phyloP scores from a whole-genome alignment of 106 monocot genomes.

The Acanthochlamys bracteata region DNA sequence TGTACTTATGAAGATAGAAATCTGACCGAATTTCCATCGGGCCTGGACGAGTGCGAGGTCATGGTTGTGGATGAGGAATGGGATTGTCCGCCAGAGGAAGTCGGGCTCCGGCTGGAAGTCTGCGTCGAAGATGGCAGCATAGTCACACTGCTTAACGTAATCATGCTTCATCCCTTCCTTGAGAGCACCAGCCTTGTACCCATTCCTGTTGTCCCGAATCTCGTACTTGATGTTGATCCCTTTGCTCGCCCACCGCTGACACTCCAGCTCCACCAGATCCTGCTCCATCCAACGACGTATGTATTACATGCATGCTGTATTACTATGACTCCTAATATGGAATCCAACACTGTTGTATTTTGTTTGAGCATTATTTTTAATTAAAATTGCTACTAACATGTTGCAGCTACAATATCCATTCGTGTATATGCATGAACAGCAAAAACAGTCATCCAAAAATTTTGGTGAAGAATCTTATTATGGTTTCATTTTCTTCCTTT shows the following conservation, averaged over 20 bases:
- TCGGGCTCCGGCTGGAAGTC: conserved; percentile 54
- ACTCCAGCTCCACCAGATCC: conserved; percentile 37
- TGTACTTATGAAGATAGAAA: too few species aligned
- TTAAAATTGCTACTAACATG: too few species aligned
- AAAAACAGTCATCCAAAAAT: too few species aligned
- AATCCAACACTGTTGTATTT: too few species aligned
- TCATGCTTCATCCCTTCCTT: conserved; percentile 50
- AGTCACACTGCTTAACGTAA: conserved; percentile 38
- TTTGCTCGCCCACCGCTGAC: conserved; percentile 31
- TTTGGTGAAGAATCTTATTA: too few species aligned
- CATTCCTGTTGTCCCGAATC: conserved; percentile 35
- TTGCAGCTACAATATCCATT: too few species aligned
- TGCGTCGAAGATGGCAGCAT: conserved; percentile 42
- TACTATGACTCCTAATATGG: too few species aligned
- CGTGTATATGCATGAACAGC: too few species aligned
- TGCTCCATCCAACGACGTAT: background rate
- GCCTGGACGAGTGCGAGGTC: conserved; percentile 39
- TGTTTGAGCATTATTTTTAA: too few species aligned
- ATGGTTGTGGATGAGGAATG: conserved; percentile 43
- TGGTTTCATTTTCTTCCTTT: too few species aligned
- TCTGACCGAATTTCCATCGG: conserved; percentile 43
- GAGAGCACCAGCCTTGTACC: conserved; percentile 46
- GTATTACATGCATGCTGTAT: too few species aligned
- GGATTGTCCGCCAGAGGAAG: conserved; percentile 33
- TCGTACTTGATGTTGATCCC: conserved; percentile 50